Percentiles rank a stretch among this genome's conserved stretches.
phyloP scores from a whole-genome alignment of 768 basidiomycete genomes.

The Suillus placidus region DNA sequence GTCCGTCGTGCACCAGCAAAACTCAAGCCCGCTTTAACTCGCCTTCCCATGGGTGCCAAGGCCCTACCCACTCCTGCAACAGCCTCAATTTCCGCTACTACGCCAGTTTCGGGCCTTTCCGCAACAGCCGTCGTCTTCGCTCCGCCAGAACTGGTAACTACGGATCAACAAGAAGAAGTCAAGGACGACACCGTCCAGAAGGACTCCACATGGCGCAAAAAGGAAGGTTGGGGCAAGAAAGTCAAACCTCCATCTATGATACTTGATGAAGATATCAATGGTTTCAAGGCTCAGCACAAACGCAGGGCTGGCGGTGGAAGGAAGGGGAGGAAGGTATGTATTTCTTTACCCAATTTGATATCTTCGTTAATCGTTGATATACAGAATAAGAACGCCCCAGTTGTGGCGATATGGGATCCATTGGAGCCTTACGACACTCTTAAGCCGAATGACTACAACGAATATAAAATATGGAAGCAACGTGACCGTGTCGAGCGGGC shows the following conservation, averaged over 20 bases:
- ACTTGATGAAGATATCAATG: slow-evolving; percentile 86
- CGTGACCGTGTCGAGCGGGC: slow-evolving; percentile 74
- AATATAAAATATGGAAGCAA: slow-evolving; percentile 81
- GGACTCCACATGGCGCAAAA: slow-evolving; percentile 41
- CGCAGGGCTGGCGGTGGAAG: slow-evolving; percentile 51
- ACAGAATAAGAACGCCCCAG: slow-evolving; percentile 63
- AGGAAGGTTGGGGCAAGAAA: slow-evolving; percentile 82
- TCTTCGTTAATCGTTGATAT: slow-evolving; percentile 13
- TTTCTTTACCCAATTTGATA: background rate
- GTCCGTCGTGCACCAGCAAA: slow-evolving; percentile 67
- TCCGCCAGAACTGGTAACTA: slow-evolving; percentile 57
- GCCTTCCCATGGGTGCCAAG: slow-evolving; percentile 60
- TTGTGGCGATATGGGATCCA: slow-evolving; percentile 72
- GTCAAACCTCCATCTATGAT: slow-evolving; percentile 91
- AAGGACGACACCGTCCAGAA: slow-evolving; percentile 32
- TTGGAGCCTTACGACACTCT: slow-evolving; percentile 77
- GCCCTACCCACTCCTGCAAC: slow-evolving; percentile 37
- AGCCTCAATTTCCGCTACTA: slow-evolving; percentile 28
- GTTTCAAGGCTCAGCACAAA: slow-evolving; percentile 66
- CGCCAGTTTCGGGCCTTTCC: slow-evolving; percentile 39
- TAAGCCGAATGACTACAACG: slow-evolving; percentile 87
- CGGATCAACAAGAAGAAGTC: slow-evolving; percentile 28
- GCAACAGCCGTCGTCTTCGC: slow-evolving; percentile 72
- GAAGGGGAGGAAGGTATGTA: slow-evolving; percentile 63
- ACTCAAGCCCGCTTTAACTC: slow-evolving; percentile 38